Evolutionary conservation across 768 basidiomycete species (phyloP).

Genomic region (Serendipita sp.): DNA sequence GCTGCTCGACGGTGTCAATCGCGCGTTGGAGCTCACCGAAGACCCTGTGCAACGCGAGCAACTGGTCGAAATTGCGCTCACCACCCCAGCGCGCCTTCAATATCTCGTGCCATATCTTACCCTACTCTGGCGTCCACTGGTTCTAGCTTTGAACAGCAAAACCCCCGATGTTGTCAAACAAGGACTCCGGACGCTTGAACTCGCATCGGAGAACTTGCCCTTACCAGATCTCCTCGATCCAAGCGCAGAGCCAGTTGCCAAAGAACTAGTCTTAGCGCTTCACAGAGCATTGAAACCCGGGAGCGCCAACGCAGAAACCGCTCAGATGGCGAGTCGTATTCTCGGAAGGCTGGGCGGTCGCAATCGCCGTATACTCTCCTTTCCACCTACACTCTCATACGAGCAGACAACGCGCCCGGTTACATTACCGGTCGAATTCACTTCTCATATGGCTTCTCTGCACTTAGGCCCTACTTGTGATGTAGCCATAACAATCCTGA

Average conservation of each 20-base stretch:
- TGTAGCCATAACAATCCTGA: conserved; percentile 49
- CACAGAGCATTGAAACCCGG: conserved; percentile 82
- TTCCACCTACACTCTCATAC: conserved; percentile 62
- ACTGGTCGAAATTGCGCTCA: conserved; percentile 92
- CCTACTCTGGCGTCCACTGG: conserved; percentile 92
- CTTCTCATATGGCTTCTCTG: background rate
- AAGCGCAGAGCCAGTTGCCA: conserved; percentile 77
- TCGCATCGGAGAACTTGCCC: conserved; percentile 94
- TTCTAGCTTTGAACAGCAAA: conserved; percentile 64
- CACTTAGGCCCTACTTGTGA: conserved; percentile 41
- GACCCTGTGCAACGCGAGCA: conserved; percentile 59
- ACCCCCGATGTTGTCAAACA: conserved; percentile 77
- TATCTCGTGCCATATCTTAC: conserved; percentile 89
- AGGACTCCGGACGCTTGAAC: conserved; percentile 86
- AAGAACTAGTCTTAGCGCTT: conserved; percentile 88
- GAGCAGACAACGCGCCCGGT: conserved; percentile 54
- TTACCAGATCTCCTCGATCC: conserved; percentile 97
- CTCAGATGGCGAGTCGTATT: conserved; percentile 90
- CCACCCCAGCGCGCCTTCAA: conserved; percentile 87
- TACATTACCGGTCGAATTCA: conserved; percentile 54
- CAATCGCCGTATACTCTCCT: conserved; percentile 71
- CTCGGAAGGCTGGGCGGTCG: conserved; percentile 91
- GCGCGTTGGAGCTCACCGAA: conserved; percentile 73
- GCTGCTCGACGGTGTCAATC: conserved; percentile 88
- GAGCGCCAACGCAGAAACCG: conserved; percentile 52